These are phyloP conservation scores for Ophiostoma ulmi DNA, from an alignment of 2,329 filamentous ascomycete genomes.

Conservation along the genomic window DNA sequence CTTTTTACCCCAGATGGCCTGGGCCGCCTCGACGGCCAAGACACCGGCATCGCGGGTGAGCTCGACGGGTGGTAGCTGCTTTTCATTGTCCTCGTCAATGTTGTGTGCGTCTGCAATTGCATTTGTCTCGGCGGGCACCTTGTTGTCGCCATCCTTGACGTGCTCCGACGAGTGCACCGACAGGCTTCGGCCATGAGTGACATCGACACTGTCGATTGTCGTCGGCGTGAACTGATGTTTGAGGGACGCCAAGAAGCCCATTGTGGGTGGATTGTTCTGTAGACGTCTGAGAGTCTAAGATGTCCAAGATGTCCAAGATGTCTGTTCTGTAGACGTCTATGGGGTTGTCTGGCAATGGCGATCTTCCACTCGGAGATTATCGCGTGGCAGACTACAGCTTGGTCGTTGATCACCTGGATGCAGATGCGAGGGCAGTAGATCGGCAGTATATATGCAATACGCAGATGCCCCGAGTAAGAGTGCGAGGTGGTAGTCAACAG, in stretches of 20 bases:
- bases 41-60: conserved; percentile 1
- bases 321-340: too few species aligned
- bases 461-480: not conserved
- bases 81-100: not conserved
- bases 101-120: not conserved
- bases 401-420: not conserved
- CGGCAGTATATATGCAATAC: not conserved
- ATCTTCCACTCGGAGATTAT: not conserved
- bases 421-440: not conserved
- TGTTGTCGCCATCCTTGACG: not conserved
- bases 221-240: conserved; percentile 2
- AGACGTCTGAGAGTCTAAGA: too few species aligned
- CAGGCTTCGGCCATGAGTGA: not conserved
- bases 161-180: not conserved
- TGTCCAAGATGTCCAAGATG: not conserved
- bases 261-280: not conserved
- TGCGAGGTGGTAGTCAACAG: too few species aligned
- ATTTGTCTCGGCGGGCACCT: not conserved
- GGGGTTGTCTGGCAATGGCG: not conserved
- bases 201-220: not conserved
- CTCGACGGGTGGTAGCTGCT: not conserved
- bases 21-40: conserved; percentile 1
- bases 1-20: conserved; percentile 10
- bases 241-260: not conserved
- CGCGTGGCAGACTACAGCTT: not conserved